A percentile compares a stretch with the other conserved stretches of the same genome.
phyloP scores from a whole-genome alignment of 306 rosid genomes.

The barrel medic (Medicago truncatula) region DNA sequence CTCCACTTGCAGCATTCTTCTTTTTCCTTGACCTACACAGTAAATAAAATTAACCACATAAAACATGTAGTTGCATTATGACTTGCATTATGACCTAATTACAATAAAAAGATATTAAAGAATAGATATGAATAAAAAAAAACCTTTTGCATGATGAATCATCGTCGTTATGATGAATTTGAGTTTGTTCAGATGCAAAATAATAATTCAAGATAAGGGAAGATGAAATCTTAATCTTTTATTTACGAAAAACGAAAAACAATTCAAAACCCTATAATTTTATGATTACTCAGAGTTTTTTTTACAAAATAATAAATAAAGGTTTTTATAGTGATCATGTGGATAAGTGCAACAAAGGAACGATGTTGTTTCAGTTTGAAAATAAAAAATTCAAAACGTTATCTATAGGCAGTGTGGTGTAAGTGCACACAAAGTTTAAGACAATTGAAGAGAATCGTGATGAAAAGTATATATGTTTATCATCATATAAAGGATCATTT shows the following conservation, averaged over 20 bases:
- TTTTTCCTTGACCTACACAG: slow-evolving; percentile 88
- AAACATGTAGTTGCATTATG: slow-evolving; percentile 2
- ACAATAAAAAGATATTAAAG: neutral
- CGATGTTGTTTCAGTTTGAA: no score
- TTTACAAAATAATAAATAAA: no score
- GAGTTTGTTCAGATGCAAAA: neutral
- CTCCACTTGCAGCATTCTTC: slow-evolving; percentile 87
- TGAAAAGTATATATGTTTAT: no score
- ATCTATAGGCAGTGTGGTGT: no score
- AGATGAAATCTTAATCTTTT: neutral
- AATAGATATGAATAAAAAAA: slow-evolving; percentile 33
- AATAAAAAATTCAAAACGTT: no score
- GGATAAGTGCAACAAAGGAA: no score
- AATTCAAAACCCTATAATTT: slow-evolving; percentile 44
- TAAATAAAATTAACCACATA: slow-evolving; percentile 39
- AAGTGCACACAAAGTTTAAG: no score
- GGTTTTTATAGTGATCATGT: no score
- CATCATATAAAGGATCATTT: no score
- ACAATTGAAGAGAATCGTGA: no score
- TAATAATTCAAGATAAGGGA: slow-evolving; percentile 17
- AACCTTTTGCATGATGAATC: slow-evolving; percentile 88
- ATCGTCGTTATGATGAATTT: slow-evolving; percentile 62
- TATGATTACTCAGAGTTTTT: no score
- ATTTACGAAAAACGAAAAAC: neutral
- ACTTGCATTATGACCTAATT: no score